A percentile compares a stretch with the other conserved stretches of the same genome.
These are phyloP conservation scores for Spergularia bocconei DNA, from an alignment of 148 eudicot genomes.

Conservation along the genomic window DNA sequence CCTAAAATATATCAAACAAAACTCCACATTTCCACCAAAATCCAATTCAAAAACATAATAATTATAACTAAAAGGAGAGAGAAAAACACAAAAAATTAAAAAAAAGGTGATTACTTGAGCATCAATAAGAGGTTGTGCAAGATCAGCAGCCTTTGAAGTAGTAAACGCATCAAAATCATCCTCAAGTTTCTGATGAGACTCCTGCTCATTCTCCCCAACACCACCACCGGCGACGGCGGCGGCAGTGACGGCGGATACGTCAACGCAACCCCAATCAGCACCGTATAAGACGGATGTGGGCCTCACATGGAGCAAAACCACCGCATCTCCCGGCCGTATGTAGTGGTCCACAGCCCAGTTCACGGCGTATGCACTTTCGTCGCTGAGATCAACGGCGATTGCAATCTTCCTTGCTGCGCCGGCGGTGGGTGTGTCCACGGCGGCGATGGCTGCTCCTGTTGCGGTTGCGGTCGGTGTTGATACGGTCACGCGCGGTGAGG, in stretches of 20 bases:
- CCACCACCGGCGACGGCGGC: constrained; percentile 8
- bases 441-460: constrained; percentile 26
- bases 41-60: not conserved
- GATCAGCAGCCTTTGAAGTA: constrained; percentile 59
- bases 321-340: constrained; percentile 82
- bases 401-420: constrained; percentile 76
- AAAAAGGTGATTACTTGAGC: constrained; percentile 42
- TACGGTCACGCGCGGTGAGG: constrained; percentile 39
- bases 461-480: constrained; percentile 43
- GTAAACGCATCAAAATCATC: constrained; percentile 83
- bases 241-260: constrained; percentile 31
- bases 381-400: constrained; percentile 80
- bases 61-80: not conserved
- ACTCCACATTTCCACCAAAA: not conserved
- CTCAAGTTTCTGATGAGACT: constrained; percentile 56
- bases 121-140: constrained; percentile 67
- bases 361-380: constrained; percentile 83
- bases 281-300: constrained; percentile 88
- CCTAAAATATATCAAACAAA: not conserved
- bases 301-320: constrained; percentile 66
- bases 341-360: constrained; percentile 89
- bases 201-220: constrained; percentile 23
- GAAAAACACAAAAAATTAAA: no score
- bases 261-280: constrained; percentile 91
- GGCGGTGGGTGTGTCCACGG: constrained; percentile 64